Percentiles rank a stretch among this genome's conserved stretches.
Evolutionary conservation across 768 basidiomycete genomes (phyloP).

Genomic region (Crassisporium funariophilum): DNA sequence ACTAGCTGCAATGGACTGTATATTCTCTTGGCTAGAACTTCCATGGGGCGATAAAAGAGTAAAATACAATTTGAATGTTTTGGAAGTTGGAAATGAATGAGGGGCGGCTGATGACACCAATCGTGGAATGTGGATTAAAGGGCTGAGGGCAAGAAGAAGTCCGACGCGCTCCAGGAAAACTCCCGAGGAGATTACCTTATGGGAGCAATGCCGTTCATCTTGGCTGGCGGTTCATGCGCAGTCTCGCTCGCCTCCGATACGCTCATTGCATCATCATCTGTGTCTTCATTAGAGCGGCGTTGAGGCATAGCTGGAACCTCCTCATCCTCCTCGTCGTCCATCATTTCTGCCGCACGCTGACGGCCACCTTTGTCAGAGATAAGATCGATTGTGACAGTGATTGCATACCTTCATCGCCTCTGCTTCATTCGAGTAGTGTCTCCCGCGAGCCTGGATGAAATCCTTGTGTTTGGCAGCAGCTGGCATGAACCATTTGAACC

Average conservation of each 20-base stretch:
- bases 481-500: too few species aligned
- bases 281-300: constrained; percentile 24
- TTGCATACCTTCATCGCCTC: constrained; percentile 87
- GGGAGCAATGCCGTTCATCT: constrained; percentile 32
- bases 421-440: constrained; percentile 90
- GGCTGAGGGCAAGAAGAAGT: not conserved
- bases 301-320: constrained; percentile 27
- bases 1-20: too few species aligned
- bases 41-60: too few species aligned
- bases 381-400: not conserved
- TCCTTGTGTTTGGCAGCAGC: constrained; percentile 82
- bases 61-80: too few species aligned
- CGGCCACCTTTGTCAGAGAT: constrained; percentile 3
- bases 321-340: constrained; percentile 66
- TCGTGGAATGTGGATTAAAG: too few species aligned
- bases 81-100: too few species aligned
- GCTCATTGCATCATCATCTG: constrained; percentile 19
- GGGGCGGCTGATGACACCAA: too few species aligned
- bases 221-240: constrained; percentile 7
- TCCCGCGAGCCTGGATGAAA: constrained; percentile 77
- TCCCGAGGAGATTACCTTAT: constrained; percentile 1
- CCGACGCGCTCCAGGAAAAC: not conserved
- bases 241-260: constrained; percentile 14
- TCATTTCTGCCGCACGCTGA: constrained; percentile 65
- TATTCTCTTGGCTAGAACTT: too few species aligned